Base-by-base conservation (phyloP, 1,284 basidiomycete genomes). In the Bondarzewia mesenterica region DNA sequence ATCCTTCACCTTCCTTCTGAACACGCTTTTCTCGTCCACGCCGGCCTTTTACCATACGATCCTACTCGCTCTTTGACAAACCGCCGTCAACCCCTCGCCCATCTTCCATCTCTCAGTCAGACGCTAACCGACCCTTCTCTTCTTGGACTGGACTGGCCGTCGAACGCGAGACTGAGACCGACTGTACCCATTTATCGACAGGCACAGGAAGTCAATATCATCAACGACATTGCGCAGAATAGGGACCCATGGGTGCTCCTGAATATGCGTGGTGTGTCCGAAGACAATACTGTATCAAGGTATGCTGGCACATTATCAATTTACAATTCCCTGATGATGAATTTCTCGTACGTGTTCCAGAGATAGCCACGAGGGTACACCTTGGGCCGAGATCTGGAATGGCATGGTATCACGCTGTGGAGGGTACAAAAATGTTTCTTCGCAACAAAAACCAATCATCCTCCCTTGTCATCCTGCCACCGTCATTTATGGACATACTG, bases 401-500 rank as follows among this genome's bases (percentile, higher is more conserved):
- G 63, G 71, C 27, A 74, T 86, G 49, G 85, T 93, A 78, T 59
- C 61, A 21, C 67, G 67, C n/a, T 93, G 90, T 56, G 60, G 56
- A 1, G 83, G 83, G 5, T 82, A 75, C 57, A 55, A 69, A 35
- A 18, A 46, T 12, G 41, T 38, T 18, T 50, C 41, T 16, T 44
- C 51, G 35, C 44, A 56, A 50, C 43, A 16, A 8, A 15, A 53
- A 39, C 52, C 55, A 16, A 55, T 60, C 42, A 59, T 60, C 22
- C 59, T 85, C 7, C 76, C 77, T 3, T 93, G 90, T 59, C 76
- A 79, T 55, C 87, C 89, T 3, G 74, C 82, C 1, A 86, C 77
- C 22, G 79, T 90, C n/a, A 66, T 93, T 7, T 93, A 92, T 60
- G 91, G 89, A 0, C 91, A 93, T 59, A 75, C 85, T 5, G 89